A percentile compares a stretch with the other conserved stretches of the same genome.
Evolutionary conservation across 257 asterid genomes (phyloP).

Genomic region (Solanum chilense): DNA sequence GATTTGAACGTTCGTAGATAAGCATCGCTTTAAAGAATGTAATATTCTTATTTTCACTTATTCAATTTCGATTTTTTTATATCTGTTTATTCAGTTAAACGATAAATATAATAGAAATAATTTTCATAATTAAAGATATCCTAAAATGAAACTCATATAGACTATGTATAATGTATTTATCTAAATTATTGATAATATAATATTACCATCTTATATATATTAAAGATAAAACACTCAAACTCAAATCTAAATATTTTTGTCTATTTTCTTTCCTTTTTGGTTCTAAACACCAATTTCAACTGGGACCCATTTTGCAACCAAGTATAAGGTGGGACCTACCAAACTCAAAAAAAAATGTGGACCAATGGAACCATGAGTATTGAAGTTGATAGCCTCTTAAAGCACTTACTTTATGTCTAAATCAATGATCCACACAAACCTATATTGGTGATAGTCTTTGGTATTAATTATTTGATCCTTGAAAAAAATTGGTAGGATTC

Average conservation of each 20-base stretch:
- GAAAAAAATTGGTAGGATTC: not conserved
- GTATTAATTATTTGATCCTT: constrained; percentile 3
- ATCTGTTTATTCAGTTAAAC: not conserved
- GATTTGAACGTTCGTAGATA: not conserved
- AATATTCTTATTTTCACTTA: not conserved
- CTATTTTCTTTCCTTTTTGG: not conserved
- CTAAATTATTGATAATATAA: not conserved
- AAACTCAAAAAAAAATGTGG: constrained; percentile 1
- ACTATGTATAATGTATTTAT: not conserved
- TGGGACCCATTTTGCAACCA: not conserved
- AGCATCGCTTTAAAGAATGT: not conserved
- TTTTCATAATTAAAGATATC: not conserved
- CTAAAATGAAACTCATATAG: not conserved
- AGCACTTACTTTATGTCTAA: constrained; percentile 8
- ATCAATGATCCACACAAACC: constrained; percentile 3
- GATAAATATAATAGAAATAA: not conserved
- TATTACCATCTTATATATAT: not conserved
- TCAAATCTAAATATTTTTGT: not conserved
- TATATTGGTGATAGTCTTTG: not conserved
- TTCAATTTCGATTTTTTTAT: not conserved
- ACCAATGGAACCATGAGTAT: not conserved
- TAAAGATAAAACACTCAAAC: not conserved
- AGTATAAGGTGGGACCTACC: not conserved
- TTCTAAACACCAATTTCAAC: not conserved
- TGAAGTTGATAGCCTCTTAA: constrained; percentile 2